Evolutionary conservation across 2,329 filamentous ascomycete species (phyloP).

Genomic region (Calonectria ilicicola): DNA sequence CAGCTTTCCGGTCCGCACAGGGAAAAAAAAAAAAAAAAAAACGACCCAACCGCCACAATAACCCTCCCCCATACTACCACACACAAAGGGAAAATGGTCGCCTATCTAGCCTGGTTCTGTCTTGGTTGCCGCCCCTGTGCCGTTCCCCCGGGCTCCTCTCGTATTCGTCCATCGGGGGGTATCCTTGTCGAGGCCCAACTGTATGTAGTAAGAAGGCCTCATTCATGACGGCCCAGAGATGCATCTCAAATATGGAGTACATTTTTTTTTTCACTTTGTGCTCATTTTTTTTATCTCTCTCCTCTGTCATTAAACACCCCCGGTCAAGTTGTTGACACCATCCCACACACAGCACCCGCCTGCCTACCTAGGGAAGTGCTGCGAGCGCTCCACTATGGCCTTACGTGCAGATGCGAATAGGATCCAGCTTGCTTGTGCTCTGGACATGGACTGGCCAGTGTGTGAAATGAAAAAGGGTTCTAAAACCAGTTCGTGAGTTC

Average conservation of each 20-base stretch:
- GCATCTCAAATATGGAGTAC: constrained; percentile 17
- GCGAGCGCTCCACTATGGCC: constrained; percentile 22
- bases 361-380: constrained; percentile 19
- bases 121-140: constrained; percentile 16
- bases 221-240: constrained; percentile 4
- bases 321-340: neutral
- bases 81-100: constrained; percentile 6
- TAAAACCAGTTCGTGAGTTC: constrained; percentile 14
- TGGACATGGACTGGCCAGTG: constrained; percentile 18
- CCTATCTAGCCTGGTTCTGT: constrained; percentile 17
- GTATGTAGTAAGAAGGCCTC: constrained; percentile 21
- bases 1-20: neutral
- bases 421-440: neutral
- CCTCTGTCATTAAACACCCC: neutral
- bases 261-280: neutral
- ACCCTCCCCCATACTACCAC: constrained; percentile 9
- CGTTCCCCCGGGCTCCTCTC: constrained; percentile 21
- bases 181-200: constrained; percentile 18
- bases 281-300: neutral
- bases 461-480: constrained; percentile 15
- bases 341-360: constrained; percentile 16
- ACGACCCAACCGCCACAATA: neutral
- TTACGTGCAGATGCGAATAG: constrained; percentile 16
- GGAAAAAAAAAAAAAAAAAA: neutral
- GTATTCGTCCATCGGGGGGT: constrained; percentile 23